phyloP scores from a whole-genome alignment of 2,329 filamentous ascomycete species.

The Hypoxylon sp. region DNA sequence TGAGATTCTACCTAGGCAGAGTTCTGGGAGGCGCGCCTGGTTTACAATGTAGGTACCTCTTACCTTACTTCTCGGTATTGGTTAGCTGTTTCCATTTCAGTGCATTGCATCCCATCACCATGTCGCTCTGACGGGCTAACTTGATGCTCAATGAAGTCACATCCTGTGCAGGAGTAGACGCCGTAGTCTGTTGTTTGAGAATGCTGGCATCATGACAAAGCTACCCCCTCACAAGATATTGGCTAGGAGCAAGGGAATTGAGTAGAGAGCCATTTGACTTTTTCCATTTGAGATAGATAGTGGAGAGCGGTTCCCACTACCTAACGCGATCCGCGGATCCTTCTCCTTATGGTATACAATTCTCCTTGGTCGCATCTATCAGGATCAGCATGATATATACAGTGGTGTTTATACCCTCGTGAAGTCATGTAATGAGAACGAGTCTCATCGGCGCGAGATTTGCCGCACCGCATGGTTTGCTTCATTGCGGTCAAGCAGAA shows the following conservation, averaged over 20 bases:
- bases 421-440: background rate
- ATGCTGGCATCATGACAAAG: background rate
- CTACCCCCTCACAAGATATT: background rate
- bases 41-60: background rate
- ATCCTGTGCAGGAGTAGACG: background rate
- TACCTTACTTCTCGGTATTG: background rate
- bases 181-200: background rate
- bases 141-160: background rate
- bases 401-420: conserved; percentile 23
- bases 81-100: background rate
- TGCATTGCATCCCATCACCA: background rate
- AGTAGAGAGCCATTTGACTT: conserved; percentile 13
- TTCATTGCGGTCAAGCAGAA: conserved; percentile 19
- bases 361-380: conserved; percentile 2
- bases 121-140: background rate
- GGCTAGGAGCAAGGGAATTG: background rate
- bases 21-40: background rate
- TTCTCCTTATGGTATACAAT: background rate
- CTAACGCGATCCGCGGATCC: conserved; percentile 4
- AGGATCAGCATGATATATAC: conserved; percentile 22
- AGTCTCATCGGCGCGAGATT: background rate
- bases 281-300: conserved; percentile 16
- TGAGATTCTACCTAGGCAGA: background rate
- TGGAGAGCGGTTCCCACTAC: conserved; percentile 11
- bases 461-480: background rate